Conservation (phyloP, 345 rosid species). For the Angophora floribunda region DNA sequence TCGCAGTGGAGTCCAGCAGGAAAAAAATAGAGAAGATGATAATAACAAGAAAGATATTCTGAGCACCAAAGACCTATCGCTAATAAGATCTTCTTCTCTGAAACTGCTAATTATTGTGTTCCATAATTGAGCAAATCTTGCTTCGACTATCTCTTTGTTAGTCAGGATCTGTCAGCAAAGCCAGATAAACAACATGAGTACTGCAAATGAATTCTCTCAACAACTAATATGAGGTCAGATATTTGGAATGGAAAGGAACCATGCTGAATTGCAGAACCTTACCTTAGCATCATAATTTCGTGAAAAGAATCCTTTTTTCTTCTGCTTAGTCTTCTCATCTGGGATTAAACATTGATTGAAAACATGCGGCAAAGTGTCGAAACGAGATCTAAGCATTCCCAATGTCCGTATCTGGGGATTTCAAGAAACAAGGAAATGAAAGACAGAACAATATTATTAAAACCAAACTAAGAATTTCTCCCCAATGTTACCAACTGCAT, state of each 20-base stretch:
- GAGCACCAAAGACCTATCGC: constrained; percentile 41
- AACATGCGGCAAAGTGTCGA: constrained; percentile 79
- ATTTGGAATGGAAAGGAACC: not conserved
- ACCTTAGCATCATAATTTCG: constrained; percentile 47
- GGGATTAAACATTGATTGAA: constrained; percentile 86
- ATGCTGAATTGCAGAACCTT: not conserved
- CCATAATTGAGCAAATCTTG: constrained; percentile 98
- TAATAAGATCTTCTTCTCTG: constrained; percentile 94
- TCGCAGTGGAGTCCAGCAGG: not conserved
- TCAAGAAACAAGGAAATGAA: not conserved
- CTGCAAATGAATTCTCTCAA: not conserved
- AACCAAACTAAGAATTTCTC: not conserved
- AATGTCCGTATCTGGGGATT: constrained; percentile 77
- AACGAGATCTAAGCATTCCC: constrained; percentile 98
- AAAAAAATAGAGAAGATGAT: not conserved
- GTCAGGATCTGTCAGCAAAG: constrained; percentile 31
- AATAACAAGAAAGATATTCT: not conserved
- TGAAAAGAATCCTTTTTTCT: constrained; percentile 66
- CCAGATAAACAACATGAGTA: not conserved
- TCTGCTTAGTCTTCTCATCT: constrained; percentile 41
- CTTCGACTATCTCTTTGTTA: constrained; percentile 73
- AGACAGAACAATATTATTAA: not conserved
- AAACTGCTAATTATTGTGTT: constrained; percentile 92
- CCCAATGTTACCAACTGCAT: not conserved
- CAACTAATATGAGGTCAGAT: not conserved